Evolutionary conservation across 2,329 filamentous ascomycete species (phyloP).

Genomic region (Hymenoscyphus infarciens): DNA sequence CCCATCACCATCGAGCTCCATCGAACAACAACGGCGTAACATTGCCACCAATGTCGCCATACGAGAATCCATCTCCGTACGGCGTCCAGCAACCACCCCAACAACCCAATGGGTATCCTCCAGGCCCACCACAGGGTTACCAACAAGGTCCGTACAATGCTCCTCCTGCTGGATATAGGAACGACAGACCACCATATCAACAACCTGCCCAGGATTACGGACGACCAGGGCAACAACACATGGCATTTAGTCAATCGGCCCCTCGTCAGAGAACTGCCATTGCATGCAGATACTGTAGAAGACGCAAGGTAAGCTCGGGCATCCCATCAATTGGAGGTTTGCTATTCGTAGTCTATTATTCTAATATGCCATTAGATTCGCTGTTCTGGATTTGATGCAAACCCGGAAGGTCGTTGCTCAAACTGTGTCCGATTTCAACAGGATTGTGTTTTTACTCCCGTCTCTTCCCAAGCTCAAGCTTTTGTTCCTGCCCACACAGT

Average conservation of each 20-base stretch:
- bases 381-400: constrained; percentile 71
- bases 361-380: constrained; percentile 53
- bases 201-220: constrained; percentile 6
- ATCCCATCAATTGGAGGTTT: neutral
- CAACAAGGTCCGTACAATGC: constrained; percentile 29
- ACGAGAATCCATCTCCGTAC: constrained; percentile 29
- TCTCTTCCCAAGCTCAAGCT: constrained; percentile 69
- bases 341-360: neutral
- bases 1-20: constrained; percentile 26
- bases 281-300: constrained; percentile 56
- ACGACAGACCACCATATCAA: constrained; percentile 21
- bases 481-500: constrained; percentile 71
- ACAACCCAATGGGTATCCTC: constrained; percentile 11
- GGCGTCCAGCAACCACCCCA: constrained; percentile 15
- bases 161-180: constrained; percentile 25
- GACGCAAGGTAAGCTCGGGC: constrained; percentile 50
- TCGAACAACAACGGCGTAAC: constrained; percentile 29
- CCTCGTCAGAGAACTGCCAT: constrained; percentile 58
- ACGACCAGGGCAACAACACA: constrained; percentile 25
- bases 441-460: constrained; percentile 73
- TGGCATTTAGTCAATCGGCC: constrained; percentile 44
- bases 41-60: constrained; percentile 34
- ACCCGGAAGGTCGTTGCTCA: constrained; percentile 66
- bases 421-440: constrained; percentile 73
- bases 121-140: constrained; percentile 28